Base-by-base conservation (phyloP, 176 grass and related monocot genomes). In the Hordeum vulgare region DNA sequence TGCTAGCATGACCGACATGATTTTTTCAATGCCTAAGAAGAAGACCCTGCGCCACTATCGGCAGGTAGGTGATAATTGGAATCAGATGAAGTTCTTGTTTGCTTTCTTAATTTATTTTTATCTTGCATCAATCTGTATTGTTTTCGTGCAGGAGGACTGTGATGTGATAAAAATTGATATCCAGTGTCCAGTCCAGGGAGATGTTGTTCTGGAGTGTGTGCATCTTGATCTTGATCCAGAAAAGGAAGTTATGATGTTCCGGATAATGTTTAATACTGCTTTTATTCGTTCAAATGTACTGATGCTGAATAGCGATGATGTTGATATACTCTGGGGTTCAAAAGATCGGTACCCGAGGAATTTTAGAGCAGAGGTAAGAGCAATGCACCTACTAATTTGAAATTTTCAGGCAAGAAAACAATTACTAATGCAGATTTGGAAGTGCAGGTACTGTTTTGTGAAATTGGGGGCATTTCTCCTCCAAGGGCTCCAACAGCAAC, bases 221-320 rank as follows among this genome's bases (percentile, higher is more conserved):
- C 96, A 98, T 94, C 88, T 95, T 24, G 96, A 98, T 71, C 87
- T 98, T 75, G 96, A 98, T 91, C 87, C 87, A 35, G 96, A 90
- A 74, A 95, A 92, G 87, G 96, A 98, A 68, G 89, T 98, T 77
- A 98, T 98, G 96, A 98, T 98, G 96, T 98, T 98, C 72, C 89
- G 96, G 79, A 91, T 93, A 77, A 93, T 98, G 92, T 98, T 98
- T 61, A 98, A 98, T 76, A 98, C 96, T 72, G 90, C 96, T 45
- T 98, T 98, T 80, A 98, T 98, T 78, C 86, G 93, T 33, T 95
- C 96, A 76, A 98, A 98, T 74, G 90, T 93, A 72, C 86, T 98
- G 28, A 98, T 98, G 89, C 93, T 98, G 78, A 98, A 95, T 72
- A 85, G 76, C 6, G 96, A 98, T 83, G 90, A 93, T 83, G 89